Evolutionary conservation across 1,284 basidiomycete genomes (phyloP), one percentile per base, ranked within the genome.

Genomic region (Porodaedalea pini): DNA sequence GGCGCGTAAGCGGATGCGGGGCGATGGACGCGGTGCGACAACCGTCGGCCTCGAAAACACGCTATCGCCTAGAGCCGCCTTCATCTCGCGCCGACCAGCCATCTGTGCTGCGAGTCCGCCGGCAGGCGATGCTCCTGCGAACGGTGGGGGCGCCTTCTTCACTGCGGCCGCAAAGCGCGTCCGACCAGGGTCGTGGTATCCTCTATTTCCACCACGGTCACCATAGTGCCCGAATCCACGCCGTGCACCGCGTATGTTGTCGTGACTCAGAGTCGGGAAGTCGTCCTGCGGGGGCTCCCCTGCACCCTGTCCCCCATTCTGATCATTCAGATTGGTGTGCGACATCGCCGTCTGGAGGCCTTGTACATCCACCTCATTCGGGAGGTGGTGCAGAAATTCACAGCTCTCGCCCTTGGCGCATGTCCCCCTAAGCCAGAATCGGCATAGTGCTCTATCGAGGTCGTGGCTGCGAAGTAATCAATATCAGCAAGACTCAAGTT

Each of bases 381-480:
- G 93, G 1, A 96, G 76, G 66, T 91, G 90, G 67, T 96, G 93
- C 66, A 96, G 72, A 71, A 96, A 96, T 72, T 92, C 90, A 77
- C 90, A 92, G 62, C 81, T 85, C 59, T 96, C 94, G 51, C 93
- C 88, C 71, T 98, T 98, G 44, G 93, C 91, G 68, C 94, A 98
- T 56, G 94, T 94, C 3, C 96, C 96, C 51, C 94, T 83, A 40
- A 99, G 80, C 96, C 96, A 99, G 76, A 98, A 99, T 32, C 96
- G 90, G 72, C 94, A 98, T 21, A 98, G 73, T 0, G 95, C 95
- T 41, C 93, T 83, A 69, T 96, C 93, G 2, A 95, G 79, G 68
- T 96, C 93, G 69, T 96, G 91, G 64, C 90, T 92, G 49, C 32
- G 21, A 25, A 41, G 5, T 39, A 32, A 47, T 34, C 11, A 48